Evolutionary conservation across 257 asterid species (phyloP).

Genomic region (Penstemon eatonii): DNA sequence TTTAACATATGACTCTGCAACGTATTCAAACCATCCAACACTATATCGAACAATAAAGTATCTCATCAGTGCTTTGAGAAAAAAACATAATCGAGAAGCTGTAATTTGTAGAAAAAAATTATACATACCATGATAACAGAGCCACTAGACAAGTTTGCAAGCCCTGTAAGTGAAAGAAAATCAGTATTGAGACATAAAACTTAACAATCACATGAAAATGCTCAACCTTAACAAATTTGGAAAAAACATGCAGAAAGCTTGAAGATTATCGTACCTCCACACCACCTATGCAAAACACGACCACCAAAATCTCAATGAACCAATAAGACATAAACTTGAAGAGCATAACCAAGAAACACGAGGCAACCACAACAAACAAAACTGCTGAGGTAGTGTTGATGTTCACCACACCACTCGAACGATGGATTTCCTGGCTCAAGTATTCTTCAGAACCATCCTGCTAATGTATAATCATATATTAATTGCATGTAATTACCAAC

Average conservation of each 20-base stretch:
- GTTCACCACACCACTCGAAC: constrained; percentile 66
- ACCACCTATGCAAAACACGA: constrained; percentile 89
- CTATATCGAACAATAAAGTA: constrained; percentile 43
- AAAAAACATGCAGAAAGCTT: not conserved
- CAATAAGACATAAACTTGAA: constrained; percentile 84
- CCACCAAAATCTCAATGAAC: constrained; percentile 92
- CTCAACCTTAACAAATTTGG: not conserved
- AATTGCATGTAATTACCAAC: constrained; percentile 11
- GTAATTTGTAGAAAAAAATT: not conserved
- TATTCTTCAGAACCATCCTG: constrained; percentile 87
- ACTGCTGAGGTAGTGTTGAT: constrained; percentile 75
- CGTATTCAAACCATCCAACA: constrained; percentile 87
- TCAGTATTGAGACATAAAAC: constrained; percentile 25
- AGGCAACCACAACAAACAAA: constrained; percentile 82
- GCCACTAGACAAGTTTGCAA: constrained; percentile 92
- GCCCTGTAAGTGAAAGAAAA: constrained; percentile 59
- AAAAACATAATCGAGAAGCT: not conserved
- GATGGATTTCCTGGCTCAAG: constrained; percentile 34
- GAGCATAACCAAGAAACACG: constrained; percentile 86
- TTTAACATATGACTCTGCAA: constrained; percentile 65
- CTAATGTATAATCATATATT: constrained; percentile 17
- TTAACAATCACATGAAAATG: no score
- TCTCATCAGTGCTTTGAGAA: constrained; percentile 30
- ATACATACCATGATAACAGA: constrained; percentile 79
- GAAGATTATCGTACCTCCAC: constrained; percentile 58